Evolutionary conservation across 1,139 yeast genomes (phyloP), one percentile per base, ranked within the genome.

Genomic region (Kurtzmaniella natalensis): DNA sequence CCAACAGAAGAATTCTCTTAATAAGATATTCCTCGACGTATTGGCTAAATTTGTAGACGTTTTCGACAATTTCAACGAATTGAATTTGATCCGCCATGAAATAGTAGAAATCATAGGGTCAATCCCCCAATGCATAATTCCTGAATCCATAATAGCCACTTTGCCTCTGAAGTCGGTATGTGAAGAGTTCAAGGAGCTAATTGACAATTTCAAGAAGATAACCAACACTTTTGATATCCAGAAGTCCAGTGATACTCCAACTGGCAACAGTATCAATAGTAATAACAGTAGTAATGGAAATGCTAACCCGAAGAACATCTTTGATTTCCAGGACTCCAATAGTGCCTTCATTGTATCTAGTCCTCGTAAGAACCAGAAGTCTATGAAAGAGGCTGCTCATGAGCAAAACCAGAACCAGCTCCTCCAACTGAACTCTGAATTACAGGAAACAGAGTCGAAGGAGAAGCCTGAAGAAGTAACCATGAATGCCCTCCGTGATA

Each of bases 341-440:
- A 37, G 42, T 27, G 52, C 61, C 5, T 65, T 60, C 32, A 58
- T 68, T 17, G 44, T 64, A 17, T 64, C 73, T 0, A 65, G 72
- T 45, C 73, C 74, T 0, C 44, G 57, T 7, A 66, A 66, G 8
- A 24, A 27, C 22, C 22, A 23, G 17, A 26, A 25, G 13, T 17
- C 14, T n/a, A n/a, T n/a, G n/a, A n/a, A n/a, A 15, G 33, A 31
- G 13, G 31, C n/a, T n/a, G n/a, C n/a, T n/a, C n/a, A n/a, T n/a
- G n/a, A n/a, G n/a, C n/a, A n/a, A n/a, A n/a, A n/a, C n/a, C n/a
- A n/a, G n/a, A n/a, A n/a, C n/a, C n/a, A n/a, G n/a, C n/a, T n/a
- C n/a, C n/a, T n/a, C n/a, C n/a, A n/a, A n/a, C n/a, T n/a, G n/a
- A 14, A 11, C 8, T 11, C 16, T 13, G 14, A 33, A n/a, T 20